Evolutionary conservation across 768 basidiomycete genomes (phyloP).

Genomic region (Fomitopsis pulvina): DNA sequence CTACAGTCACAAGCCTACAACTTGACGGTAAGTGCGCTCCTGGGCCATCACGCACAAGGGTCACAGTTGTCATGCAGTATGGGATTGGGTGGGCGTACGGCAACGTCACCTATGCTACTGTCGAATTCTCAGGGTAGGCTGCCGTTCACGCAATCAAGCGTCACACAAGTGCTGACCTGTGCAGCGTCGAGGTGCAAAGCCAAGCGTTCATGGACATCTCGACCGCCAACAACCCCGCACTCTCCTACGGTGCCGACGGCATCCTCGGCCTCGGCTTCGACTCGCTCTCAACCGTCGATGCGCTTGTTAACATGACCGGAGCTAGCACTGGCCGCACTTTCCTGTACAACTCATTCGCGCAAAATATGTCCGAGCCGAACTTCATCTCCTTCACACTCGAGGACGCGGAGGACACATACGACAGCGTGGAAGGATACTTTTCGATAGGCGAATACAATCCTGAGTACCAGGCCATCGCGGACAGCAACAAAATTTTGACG

Average conservation of each 20-base stretch:
- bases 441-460: slow-evolving; percentile 70
- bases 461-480: slow-evolving; percentile 51
- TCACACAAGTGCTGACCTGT: slow-evolving; percentile 1
- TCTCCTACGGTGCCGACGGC: slow-evolving; percentile 64
- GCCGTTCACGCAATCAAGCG: not conserved
- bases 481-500: slow-evolving; percentile 56
- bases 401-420: slow-evolving; percentile 43
- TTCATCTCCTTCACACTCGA: slow-evolving; percentile 76
- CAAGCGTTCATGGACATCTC: slow-evolving; percentile 71
- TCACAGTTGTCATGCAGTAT: slow-evolving; percentile 42
- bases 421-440: slow-evolving; percentile 61
- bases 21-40: slow-evolving; percentile 44
- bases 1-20: slow-evolving; percentile 44
- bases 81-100: slow-evolving; percentile 78
- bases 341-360: slow-evolving; percentile 68
- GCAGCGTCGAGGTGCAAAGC: slow-evolving; percentile 52
- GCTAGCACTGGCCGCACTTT: slow-evolving; percentile 59
- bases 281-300: slow-evolving; percentile 67
- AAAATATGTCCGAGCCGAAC: slow-evolving; percentile 66
- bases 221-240: slow-evolving; percentile 61
- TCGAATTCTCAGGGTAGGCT: slow-evolving; percentile 65
- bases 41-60: too few species aligned
- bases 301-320: slow-evolving; percentile 48
- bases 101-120: slow-evolving; percentile 50
- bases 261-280: slow-evolving; percentile 77